Evolutionary conservation across 352 stramenopile genomes (phyloP).

Genomic region (Halophytophthora batemanensis): DNA sequence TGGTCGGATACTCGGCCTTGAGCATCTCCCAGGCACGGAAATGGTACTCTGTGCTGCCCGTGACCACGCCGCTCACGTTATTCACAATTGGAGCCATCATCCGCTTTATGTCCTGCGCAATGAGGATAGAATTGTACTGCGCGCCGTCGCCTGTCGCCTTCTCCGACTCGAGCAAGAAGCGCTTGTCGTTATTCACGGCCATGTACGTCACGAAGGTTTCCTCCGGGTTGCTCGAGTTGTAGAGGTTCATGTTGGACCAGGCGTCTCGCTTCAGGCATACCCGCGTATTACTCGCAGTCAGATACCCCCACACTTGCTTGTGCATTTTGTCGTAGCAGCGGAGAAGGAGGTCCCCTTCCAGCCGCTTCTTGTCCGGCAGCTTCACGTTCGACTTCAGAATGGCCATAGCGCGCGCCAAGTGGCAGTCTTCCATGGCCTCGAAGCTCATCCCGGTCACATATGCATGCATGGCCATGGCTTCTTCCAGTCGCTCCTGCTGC

Average conservation of each 20-base stretch:
- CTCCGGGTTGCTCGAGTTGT: slow-evolving; percentile 64
- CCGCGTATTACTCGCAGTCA: slow-evolving; percentile 51
- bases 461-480: slow-evolving; percentile 78
- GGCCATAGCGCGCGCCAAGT: slow-evolving; percentile 59
- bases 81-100: slow-evolving; percentile 72
- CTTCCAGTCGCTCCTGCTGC: slow-evolving; percentile 70
- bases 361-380: slow-evolving; percentile 67
- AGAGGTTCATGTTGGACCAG: slow-evolving; percentile 79
- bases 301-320: slow-evolving; percentile 78
- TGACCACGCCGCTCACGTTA: slow-evolving; percentile 73
- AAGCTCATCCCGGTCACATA: slow-evolving; percentile 81
- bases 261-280: slow-evolving; percentile 79
- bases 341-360: slow-evolving; percentile 56
- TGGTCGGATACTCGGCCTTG: slow-evolving; percentile 79
- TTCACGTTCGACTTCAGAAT: slow-evolving; percentile 58
- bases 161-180: slow-evolving; percentile 79
- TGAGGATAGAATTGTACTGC: slow-evolving; percentile 77
- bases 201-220: slow-evolving; percentile 79
- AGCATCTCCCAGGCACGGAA: slow-evolving; percentile 80
- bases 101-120: slow-evolving; percentile 79
- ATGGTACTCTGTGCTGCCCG: slow-evolving; percentile 71
- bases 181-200: slow-evolving; percentile 73
- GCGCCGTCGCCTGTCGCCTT: slow-evolving; percentile 52
- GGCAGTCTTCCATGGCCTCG: slow-evolving; percentile 66
- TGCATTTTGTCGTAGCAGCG: slow-evolving; percentile 85